A percentile compares a stretch with the other conserved stretches of the same genome.
Conservation (phyloP, 345 rosid genomes). For the Ceriops tagal region DNA sequence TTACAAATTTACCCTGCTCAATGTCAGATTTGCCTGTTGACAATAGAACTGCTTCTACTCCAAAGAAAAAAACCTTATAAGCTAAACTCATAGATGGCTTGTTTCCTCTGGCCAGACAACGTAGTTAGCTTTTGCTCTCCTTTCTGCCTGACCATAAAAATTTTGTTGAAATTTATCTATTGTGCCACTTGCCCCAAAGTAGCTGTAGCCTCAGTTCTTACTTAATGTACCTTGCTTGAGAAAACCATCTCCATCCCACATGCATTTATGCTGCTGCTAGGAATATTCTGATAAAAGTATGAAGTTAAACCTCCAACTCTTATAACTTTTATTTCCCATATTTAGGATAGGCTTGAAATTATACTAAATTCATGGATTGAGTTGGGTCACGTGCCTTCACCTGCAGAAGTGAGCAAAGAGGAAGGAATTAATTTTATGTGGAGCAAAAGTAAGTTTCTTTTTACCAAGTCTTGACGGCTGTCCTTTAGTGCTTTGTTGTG, state of each 20-base stretch:
- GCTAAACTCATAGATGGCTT: neutral
- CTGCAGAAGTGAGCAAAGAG: slow-evolving; percentile 64
- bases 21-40: too few species aligned
- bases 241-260: neutral
- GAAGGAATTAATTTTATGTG: slow-evolving; percentile 66
- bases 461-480: neutral
- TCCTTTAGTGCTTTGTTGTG: neutral
- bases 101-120: neutral
- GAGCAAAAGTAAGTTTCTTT: slow-evolving; percentile 40
- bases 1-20: too few species aligned
- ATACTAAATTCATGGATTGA: slow-evolving; percentile 71
- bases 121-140: neutral
- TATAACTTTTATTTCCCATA: slow-evolving; percentile 10
- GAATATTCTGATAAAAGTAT: neutral
- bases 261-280: neutral
- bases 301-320: slow-evolving; percentile 1
- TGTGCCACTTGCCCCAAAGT: neutral
- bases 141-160: neutral
- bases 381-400: slow-evolving; percentile 52
- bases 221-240: neutral
- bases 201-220: neutral
- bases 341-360: slow-evolving; percentile 81
- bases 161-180: neutral
- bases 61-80: too few species aligned
- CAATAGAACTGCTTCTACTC: too few species aligned